A percentile compares a stretch with the other conserved stretches of the same genome.
phyloP scores from a whole-genome alignment of 2,329 filamentous ascomycete genomes.

The Colletotrichum tabaci region DNA sequence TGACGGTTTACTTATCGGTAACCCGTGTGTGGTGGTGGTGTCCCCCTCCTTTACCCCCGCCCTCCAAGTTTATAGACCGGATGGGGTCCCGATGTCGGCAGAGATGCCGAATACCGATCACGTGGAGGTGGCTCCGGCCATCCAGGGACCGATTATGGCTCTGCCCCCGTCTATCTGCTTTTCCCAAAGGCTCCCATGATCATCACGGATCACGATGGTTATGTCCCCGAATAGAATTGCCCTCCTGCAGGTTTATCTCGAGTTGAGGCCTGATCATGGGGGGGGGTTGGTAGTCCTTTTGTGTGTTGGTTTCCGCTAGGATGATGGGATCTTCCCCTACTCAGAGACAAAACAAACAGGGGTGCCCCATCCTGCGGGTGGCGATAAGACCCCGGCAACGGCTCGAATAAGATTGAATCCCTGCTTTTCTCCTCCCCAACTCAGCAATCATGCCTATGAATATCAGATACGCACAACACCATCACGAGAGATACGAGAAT shows the following conservation, averaged over 20 bases:
- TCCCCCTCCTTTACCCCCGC: background rate
- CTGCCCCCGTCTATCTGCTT: background rate
- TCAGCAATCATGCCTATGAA: background rate
- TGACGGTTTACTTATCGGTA: constrained; percentile 13
- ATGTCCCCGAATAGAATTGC: background rate
- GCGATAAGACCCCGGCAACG: constrained; percentile 7
- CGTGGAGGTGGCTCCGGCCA: constrained; percentile 8
- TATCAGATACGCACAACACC: constrained; percentile 5
- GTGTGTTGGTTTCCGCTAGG: background rate
- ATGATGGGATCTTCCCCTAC: background rate
- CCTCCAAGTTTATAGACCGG: constrained; percentile 5
- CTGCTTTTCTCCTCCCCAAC: background rate
- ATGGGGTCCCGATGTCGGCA: constrained; percentile 30
- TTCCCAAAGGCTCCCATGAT: background rate
- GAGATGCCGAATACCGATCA: constrained; percentile 31
- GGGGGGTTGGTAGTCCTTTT: background rate
- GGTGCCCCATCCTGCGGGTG: background rate
- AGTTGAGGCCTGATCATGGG: background rate
- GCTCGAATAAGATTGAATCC: background rate
- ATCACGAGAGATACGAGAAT: constrained; percentile 3
- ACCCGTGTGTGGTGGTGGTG: background rate
- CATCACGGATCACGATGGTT: background rate
- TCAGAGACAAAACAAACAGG: background rate
- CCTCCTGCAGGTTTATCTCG: constrained; percentile 19
- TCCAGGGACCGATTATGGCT: background rate